A percentile compares a stretch with the other conserved stretches of the same genome.
Conservation (phyloP, 495 filamentous ascomycete genomes). For the Xylaria sp. region DNA sequence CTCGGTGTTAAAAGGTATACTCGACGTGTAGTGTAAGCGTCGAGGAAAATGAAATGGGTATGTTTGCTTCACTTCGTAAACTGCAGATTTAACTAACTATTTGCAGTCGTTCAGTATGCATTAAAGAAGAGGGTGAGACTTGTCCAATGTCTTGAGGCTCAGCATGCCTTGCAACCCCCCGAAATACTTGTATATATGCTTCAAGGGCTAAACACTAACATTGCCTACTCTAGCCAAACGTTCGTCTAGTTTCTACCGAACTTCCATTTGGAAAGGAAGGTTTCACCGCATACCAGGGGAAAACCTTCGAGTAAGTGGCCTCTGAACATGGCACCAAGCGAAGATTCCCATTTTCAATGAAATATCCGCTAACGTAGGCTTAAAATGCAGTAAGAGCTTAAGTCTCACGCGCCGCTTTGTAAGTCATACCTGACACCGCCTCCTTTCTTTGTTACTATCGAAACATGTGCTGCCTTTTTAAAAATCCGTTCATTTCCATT, state of each 20-base stretch:
- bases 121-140: conserved; percentile 69
- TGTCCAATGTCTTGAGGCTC: background rate
- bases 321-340: background rate
- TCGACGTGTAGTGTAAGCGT: conserved; percentile 87
- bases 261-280: conserved; percentile 92
- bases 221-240: conserved; percentile 65
- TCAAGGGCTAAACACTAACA: background rate
- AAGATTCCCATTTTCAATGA: background rate
- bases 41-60: conserved; percentile 79
- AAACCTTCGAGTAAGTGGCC: conserved; percentile 66
- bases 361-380: conserved; percentile 1
- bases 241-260: conserved; percentile 90
- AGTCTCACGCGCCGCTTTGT: conserved; percentile 80
- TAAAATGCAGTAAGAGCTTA: conserved; percentile 51
- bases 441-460: background rate
- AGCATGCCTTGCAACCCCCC: background rate
- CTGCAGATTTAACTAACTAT: conserved; percentile 2
- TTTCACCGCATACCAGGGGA: conserved; percentile 85
- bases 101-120: conserved; percentile 86
- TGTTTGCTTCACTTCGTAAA: background rate
- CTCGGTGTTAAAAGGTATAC: conserved; percentile 51
- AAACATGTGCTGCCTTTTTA: background rate
- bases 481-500: conserved; percentile 25
- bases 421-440: background rate
- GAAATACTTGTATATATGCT: too few relatives aligned